Evolutionary conservation across 1,284 basidiomycete species (phyloP).

Genomic region (Tilletiopsis washingtonensis): DNA sequence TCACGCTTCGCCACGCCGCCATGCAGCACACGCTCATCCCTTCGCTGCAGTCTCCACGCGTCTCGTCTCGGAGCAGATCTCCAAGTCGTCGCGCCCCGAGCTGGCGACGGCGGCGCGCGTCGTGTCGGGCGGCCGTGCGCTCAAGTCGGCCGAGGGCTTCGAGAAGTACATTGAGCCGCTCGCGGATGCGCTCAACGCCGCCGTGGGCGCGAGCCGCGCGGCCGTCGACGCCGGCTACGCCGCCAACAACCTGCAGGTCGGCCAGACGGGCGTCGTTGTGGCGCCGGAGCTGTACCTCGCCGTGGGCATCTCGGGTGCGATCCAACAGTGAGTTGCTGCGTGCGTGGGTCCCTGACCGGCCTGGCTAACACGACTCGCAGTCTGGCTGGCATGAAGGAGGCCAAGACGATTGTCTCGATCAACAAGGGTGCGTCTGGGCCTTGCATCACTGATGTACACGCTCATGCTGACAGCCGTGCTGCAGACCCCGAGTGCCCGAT

Average conservation of each 20-base stretch:
- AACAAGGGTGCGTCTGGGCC: conserved; percentile 92
- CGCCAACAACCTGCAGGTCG: conserved; percentile 96
- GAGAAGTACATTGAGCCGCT: conserved; percentile 79
- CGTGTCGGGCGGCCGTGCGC: conserved; percentile 88
- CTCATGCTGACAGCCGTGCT: background rate
- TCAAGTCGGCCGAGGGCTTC: conserved; percentile 88
- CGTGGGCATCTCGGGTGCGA: conserved; percentile 92
- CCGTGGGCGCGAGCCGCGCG: conserved; percentile 91
- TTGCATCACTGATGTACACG: background rate
- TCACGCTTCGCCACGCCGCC: no score
- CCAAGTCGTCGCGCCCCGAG: conserved; percentile 88
- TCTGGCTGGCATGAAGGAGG: conserved; percentile 98
- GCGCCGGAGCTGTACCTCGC: conserved; percentile 87
- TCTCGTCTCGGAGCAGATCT: conserved; percentile 75
- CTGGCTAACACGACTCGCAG: no score
- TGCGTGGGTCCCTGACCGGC: no score
- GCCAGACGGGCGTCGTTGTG: conserved; percentile 85
- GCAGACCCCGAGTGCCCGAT: conserved; percentile 96
- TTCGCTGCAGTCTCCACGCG: conserved; percentile 50
- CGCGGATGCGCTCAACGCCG: conserved; percentile 85
- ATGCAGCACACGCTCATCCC: background rate
- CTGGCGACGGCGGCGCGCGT: conserved; percentile 78
- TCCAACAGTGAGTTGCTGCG: no score
- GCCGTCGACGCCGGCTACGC: conserved; percentile 98
- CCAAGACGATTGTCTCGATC: conserved; percentile 93